Evolutionary conservation across 306 rosid genomes (phyloP).

Genomic region (Aeschynomene evenia): DNA sequence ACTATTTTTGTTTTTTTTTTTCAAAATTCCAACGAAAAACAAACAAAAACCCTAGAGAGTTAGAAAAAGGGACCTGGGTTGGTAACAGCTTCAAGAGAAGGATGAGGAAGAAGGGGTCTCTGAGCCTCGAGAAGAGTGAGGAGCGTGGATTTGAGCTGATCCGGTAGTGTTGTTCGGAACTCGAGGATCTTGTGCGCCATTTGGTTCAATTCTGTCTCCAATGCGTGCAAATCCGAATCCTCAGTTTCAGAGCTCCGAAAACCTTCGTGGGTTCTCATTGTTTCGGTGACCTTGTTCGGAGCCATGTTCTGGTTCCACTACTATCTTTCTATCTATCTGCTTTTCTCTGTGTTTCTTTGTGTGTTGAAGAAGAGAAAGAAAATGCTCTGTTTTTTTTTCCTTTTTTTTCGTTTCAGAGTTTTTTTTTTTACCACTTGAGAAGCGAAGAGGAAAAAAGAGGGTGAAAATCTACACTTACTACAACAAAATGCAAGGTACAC

Average conservation of each 20-base stretch:
- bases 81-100: background rate
- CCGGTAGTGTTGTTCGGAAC: slow-evolving; percentile 59
- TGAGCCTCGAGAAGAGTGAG: slow-evolving; percentile 51
- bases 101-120: slow-evolving; percentile 44
- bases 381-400: too few relatives aligned
- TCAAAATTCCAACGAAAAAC: background rate
- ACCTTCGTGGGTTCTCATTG: slow-evolving; percentile 17
- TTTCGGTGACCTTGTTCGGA: background rate
- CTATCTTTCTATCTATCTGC: too few relatives aligned
- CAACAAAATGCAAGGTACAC: too few relatives aligned
- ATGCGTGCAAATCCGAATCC: slow-evolving; percentile 43
- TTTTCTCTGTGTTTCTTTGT: background rate
- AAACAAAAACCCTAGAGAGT: slow-evolving; percentile 14
- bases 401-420: too few relatives aligned
- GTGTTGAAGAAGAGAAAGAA: background rate
- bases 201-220: slow-evolving; percentile 57
- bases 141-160: slow-evolving; percentile 55
- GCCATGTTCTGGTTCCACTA: slow-evolving; percentile 35
- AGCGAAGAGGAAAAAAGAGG: too few relatives aligned
- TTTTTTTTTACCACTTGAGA: too few relatives aligned
- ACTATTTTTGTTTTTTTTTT: too few relatives aligned
- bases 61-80: slow-evolving; percentile 11
- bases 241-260: slow-evolving; percentile 33
- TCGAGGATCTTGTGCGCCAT: slow-evolving; percentile 64
- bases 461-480: too few relatives aligned